Evolutionary conservation across 73 alveolate genomes (phyloP), one percentile per base, ranked within the genome.

Genomic region (Paraurostyla sp.): DNA sequence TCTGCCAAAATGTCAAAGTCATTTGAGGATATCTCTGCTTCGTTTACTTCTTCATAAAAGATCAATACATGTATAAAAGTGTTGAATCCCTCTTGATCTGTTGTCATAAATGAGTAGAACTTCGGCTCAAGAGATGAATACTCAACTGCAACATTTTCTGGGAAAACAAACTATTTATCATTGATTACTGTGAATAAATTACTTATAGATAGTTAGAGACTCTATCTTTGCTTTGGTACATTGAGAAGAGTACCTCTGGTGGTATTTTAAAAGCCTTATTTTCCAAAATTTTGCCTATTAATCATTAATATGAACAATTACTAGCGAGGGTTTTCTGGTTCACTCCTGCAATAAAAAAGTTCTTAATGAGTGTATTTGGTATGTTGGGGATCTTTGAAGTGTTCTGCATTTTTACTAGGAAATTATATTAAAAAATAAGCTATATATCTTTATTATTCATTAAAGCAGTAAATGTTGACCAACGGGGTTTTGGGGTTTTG

Each of bases 341-440:
- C 32, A 78, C 89, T 0, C 89, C 89, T 35, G 89, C 89, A 20
- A 78, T 78, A 36, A 78, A 78, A 60, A 78, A 78, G 41, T 78
- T 78, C 62, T 78, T 78, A 22, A 78, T 35, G 11, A 78, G 58
- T 35, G 89, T 51, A 27, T 32, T 51, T 32, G 89, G 80, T 30
- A 78, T 54, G 59, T 52, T 78, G 9, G 63, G 78, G 6, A 54
- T 54, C 15, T 40, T 49, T 1, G 89, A 52, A 48, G 89, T 52
- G 35, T 78, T 78, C 68, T 78, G 32, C 89, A 78, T 78, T 73
- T 78, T 48, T 75, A 75, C 22, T 75, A 48, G n/a, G n/a, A n/a
- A n/a, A n/a, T n/a, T n/a, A n/a, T n/a, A n/a, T n/a, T n/a, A n/a
- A n/a, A n/a, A n/a, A n/a, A n/a, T n/a, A n/a, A n/a, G n/a, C n/a